These are phyloP conservation scores for Coemansia sp. DNA, from an alignment of 192 early-diverging fungal species.

Conservation along the genomic window DNA sequence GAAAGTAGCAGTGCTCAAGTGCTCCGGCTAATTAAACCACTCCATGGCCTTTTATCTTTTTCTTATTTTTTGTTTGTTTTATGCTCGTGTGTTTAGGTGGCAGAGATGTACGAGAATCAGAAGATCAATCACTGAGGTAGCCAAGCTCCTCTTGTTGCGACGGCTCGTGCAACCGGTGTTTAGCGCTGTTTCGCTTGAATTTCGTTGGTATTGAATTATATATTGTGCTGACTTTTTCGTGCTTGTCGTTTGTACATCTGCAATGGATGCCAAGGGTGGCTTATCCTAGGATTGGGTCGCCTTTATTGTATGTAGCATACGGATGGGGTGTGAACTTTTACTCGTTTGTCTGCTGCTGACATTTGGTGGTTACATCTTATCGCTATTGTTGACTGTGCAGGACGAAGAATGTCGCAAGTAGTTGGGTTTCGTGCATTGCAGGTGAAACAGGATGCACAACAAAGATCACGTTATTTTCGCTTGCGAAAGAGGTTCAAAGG, in stretches of 20 bases:
- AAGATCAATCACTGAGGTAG: conserved; percentile 41
- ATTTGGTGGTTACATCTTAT: background rate
- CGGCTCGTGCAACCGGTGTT: background rate
- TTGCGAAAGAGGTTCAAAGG: background rate
- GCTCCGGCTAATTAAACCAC: background rate
- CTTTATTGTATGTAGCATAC: background rate
- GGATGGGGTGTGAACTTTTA: background rate
- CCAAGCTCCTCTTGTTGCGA: background rate
- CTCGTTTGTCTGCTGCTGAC: background rate
- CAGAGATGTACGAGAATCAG: conserved; percentile 60
- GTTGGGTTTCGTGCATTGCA: conserved; percentile 1
- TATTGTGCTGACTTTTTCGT: background rate
- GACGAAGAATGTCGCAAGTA: conserved; percentile 1
- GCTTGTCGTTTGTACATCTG: background rate
- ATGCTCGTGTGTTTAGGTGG: conserved; percentile 30
- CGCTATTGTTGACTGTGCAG: background rate
- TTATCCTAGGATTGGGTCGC: background rate
- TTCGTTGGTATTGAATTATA: background rate
- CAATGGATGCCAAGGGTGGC: background rate
- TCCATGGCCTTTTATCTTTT: background rate
- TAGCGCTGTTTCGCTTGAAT: background rate
- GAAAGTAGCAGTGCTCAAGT: background rate
- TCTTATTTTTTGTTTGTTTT: conserved; percentile 5
- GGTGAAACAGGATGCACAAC: background rate
- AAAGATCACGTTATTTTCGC: background rate